Evolutionary conservation across 2,329 filamentous ascomycete genomes (phyloP), one percentile per base, ranked within the genome.

Genomic region (Colletotrichum ledebouriae): DNA sequence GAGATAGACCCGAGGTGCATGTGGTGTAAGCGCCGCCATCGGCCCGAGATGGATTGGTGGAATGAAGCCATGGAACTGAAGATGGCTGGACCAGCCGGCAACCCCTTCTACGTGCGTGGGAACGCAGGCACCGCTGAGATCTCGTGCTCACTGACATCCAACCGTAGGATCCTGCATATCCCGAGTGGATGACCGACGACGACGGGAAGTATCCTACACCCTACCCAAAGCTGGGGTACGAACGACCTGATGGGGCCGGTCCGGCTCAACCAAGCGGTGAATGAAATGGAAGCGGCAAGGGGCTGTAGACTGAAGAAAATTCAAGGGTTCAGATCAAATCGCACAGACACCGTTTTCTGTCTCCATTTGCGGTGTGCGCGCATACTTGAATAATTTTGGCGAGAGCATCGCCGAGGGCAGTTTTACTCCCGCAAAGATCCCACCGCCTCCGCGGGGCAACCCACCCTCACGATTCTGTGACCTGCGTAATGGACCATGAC

Each of bases 21-120:
- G 10, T 71, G 68, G 63, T 71, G 70, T 39, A 65, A 59, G 20
- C 58, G 67, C 11, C 63, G 67, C 13, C 67, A 70, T 42, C 47
- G 56, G 15, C 56, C 59, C 33, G 59, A 70, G 34, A 12, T 9
- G 11, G 59, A 71, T 7, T 71, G 70, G 70, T 41, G 13, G 4
- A 5, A 39, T 2, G 67, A 69, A 44, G 17, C 13, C 6, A 13
- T 15, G 1, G 44, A 67, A 25, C 29, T 61, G 15, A 33, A 53
- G n/a, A 44, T 10, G 1, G 39, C 25, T 20, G 58, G 46, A 6
- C 15, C 37, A 9, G 15, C 20, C 15, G 57, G 41, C 1, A 34
- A 49, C 12, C 47, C 42, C 6, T 58, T 62, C 13, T 46, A 34
- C 7, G 57, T 52, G 1, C 37, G 33, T 22, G 2, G 7, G 41